These are phyloP conservation scores for Penicillium herquei DNA, from an alignment of 495 filamentous ascomycete genomes.

Conservation along the genomic window DNA sequence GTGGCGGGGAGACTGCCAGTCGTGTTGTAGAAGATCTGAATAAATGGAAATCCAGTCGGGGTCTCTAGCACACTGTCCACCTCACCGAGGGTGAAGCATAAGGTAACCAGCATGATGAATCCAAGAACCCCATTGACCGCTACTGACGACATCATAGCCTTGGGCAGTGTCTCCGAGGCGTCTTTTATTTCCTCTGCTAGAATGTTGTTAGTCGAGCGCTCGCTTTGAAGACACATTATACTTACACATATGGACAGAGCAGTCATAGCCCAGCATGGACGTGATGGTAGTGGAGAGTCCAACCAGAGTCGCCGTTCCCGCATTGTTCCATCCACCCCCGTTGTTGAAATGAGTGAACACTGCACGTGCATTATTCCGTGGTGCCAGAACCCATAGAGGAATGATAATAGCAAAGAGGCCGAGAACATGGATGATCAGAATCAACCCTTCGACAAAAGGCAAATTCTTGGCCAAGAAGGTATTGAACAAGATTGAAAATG, in stretches of 20 bases:
- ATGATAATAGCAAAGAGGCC: conserved; percentile 52
- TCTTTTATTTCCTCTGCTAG: conserved; percentile 53
- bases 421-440: conserved; percentile 58
- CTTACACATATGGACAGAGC: conserved; percentile 46
- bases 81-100: conserved; percentile 52
- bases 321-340: conserved; percentile 48
- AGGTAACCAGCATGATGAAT: conserved; percentile 44
- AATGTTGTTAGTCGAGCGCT: conserved; percentile 26
- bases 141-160: conserved; percentile 54
- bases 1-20: conserved; percentile 41
- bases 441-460: conserved; percentile 55
- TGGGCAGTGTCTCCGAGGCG: conserved; percentile 49
- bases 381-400: conserved; percentile 44
- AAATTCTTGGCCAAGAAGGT: conserved; percentile 59
- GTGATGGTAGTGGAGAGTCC: conserved; percentile 56
- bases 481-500: conserved; percentile 44
- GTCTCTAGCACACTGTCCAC: conserved; percentile 35
- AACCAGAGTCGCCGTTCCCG: conserved; percentile 52
- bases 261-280: conserved; percentile 55
- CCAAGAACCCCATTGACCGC: conserved; percentile 50
- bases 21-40: conserved; percentile 50
- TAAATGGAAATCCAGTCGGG: conserved; percentile 44
- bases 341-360: conserved; percentile 60
- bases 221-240: not conserved
- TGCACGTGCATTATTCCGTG: conserved; percentile 49